These are phyloP conservation scores for Candida glaebosa DNA, from an alignment of 805 yeast genomes.

Conservation along the genomic window DNA sequence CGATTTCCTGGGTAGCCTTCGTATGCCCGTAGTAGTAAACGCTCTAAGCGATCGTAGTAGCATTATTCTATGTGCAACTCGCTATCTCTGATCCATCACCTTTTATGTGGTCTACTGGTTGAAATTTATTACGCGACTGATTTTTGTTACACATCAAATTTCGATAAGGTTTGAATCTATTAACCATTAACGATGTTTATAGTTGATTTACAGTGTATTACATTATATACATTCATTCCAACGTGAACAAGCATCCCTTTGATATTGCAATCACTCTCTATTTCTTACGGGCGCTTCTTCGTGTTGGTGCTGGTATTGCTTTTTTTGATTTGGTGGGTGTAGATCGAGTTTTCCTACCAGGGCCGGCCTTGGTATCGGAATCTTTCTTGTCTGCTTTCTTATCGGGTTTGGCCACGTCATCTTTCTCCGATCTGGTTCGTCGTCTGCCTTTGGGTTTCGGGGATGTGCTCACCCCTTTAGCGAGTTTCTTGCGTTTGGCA, in stretches of 20 bases:
- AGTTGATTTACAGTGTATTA: too few relatives aligned
- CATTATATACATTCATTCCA: too few relatives aligned
- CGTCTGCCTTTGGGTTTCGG: slow-evolving; percentile 7
- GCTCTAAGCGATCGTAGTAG: neutral
- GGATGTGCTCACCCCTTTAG: slow-evolving; percentile 11
- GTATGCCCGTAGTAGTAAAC: neutral
- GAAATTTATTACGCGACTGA: neutral
- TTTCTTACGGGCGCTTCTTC: slow-evolving; percentile 17
- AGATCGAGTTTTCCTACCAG: slow-evolving; percentile 3
- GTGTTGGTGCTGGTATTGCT: slow-evolving; percentile 8
- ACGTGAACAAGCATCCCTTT: too few relatives aligned
- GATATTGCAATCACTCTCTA: too few relatives aligned
- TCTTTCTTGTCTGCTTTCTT: slow-evolving; percentile 5
- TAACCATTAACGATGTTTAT: too few relatives aligned
- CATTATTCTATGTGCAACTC: neutral
- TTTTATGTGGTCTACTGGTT: neutral
- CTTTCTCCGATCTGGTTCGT: slow-evolving; percentile 7
- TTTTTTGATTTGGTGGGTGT: neutral
- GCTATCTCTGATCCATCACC: neutral
- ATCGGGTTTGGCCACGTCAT: slow-evolving; percentile 7
- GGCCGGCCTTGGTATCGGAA: slow-evolving; percentile 1
- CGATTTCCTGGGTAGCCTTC: neutral
- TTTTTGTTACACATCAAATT: too few relatives aligned
- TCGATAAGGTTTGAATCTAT: too few relatives aligned
- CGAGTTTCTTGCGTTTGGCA: slow-evolving; percentile 9